These are phyloP conservation scores for Calonectria pauciramosa DNA, from an alignment of 2,329 filamentous ascomycete genomes.

Conservation along the genomic window DNA sequence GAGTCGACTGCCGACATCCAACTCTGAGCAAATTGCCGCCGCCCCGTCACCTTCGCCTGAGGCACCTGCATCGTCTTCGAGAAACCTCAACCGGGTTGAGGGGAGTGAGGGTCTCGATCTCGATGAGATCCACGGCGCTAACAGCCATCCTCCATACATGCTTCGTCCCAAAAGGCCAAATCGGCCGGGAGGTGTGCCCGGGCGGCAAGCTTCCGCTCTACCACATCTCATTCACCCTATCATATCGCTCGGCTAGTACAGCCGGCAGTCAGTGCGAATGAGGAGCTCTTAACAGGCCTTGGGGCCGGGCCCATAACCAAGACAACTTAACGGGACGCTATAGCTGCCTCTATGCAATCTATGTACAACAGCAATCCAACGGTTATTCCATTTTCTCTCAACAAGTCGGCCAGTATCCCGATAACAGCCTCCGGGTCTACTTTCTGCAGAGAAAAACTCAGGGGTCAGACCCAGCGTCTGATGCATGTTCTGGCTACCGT, in stretches of 20 bases:
- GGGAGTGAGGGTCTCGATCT: background rate
- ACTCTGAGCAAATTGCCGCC: constrained; percentile 1
- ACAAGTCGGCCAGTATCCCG: background rate
- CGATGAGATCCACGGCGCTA: background rate
- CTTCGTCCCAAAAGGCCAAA: background rate
- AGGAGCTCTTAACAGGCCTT: background rate
- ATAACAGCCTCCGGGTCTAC: background rate
- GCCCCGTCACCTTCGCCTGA: constrained; percentile 3
- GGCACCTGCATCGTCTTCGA: constrained; percentile 6
- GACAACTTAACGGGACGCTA: background rate
- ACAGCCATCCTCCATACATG: background rate
- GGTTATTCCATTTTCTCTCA: background rate
- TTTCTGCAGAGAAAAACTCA: background rate
- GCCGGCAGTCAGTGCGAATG: background rate
- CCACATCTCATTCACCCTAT: background rate
- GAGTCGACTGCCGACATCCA: constrained; percentile 13
- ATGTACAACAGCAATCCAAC: background rate
- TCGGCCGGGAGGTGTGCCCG: background rate
- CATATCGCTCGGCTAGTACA: background rate
- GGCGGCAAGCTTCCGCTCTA: constrained; percentile 2
- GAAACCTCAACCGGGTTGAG: background rate
- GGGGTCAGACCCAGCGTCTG: background rate
- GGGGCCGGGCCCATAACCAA: background rate
- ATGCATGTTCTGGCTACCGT: background rate
- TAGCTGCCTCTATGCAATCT: background rate